Percentiles rank a stretch among this genome's conserved stretches.
Conservation (phyloP, 139 green algal genomes). For the Medakamo hakoo region DNA sequence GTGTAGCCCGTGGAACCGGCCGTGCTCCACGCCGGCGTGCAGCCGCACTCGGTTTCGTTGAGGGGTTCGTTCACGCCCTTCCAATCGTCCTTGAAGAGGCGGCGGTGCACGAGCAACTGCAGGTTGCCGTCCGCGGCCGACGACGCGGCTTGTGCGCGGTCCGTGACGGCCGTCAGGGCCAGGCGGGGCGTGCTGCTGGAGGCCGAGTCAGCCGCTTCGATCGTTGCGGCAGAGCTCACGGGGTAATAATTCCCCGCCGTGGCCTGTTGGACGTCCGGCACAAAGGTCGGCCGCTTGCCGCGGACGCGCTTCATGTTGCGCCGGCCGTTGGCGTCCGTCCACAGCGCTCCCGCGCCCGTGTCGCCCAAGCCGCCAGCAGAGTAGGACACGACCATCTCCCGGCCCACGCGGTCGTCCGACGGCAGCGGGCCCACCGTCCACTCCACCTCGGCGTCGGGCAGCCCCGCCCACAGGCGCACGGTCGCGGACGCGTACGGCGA, state of each 20-base stretch:
- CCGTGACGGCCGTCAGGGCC: conserved; percentile 36
- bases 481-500: background rate
- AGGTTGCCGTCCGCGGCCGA: conserved; percentile 26
- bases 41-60: conserved; percentile 55
- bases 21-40: too few species aligned
- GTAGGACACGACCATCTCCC: conserved; percentile 25
- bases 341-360: conserved; percentile 23
- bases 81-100: conserved; percentile 30
- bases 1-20: too few species aligned
- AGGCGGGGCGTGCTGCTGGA: conserved; percentile 4
- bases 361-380: conserved; percentile 12
- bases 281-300: conserved; percentile 35
- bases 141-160: conserved; percentile 37
- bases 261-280: conserved; percentile 31
- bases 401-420: conserved; percentile 31
- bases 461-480: background rate
- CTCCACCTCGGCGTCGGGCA: conserved; percentile 38
- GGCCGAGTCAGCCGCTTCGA: conserved; percentile 12
- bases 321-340: conserved; percentile 55
- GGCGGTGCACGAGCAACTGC: conserved; percentile 46
- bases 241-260: conserved; percentile 63
- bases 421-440: conserved; percentile 62
- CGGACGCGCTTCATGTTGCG: conserved; percentile 35
- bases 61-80: conserved; percentile 52
- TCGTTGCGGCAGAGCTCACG: conserved; percentile 34